Evolutionary conservation across 495 filamentous ascomycete species (phyloP), one percentile per base, ranked within the genome.

Genomic region (Mytilinidion resinicola): DNA sequence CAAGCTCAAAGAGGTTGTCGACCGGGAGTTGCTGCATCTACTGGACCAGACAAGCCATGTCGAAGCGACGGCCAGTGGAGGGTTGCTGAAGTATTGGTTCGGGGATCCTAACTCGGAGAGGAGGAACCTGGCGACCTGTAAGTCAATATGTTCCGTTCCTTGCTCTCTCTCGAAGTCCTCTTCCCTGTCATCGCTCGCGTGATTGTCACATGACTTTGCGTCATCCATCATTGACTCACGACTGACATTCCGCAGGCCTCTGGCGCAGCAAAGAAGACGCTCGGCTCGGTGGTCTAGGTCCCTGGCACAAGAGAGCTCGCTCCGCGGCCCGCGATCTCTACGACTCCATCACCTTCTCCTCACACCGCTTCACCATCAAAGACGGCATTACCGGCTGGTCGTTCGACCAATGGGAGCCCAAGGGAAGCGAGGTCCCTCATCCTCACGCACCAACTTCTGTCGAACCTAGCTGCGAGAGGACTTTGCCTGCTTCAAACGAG

Each of bases 31-130:
- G 34, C 74, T 96, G 12, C 80, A 81, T 51, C 74, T 73, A 15
- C 72, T 95, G 56, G 91, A 96, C 69, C 80, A 80, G 62, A 78
- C 80, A 46, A 87, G 88, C 11, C 90, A 95, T 65, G 76, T 77
- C 30, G 89, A 95, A 70, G 91, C 91, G 10, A 83, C 80, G 4
- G 76, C 76, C 36, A 86, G 83, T 61, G 90, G 89, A 1, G 90
- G 91, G n/a, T 77, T 96, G 66, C 73, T 95, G 65, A 93, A 95
- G 81, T 66, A 62, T 52, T 67, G 62, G 60, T 72, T 69, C 57
- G 64, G 70, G 12, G 56, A 20, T 39, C 48, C 53, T 6, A 60
- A 69, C 56, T 53, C 15, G 6, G 64, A 65, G 43, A 56, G 57
- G 54, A 44, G 64, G 53, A 72, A 72, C 46, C 48, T 72, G 55